Percentiles rank a stretch among this genome's conserved stretches.
These are phyloP conservation scores for Talinum fruticosum DNA, from an alignment of 148 eudicot species.

Conservation along the genomic window DNA sequence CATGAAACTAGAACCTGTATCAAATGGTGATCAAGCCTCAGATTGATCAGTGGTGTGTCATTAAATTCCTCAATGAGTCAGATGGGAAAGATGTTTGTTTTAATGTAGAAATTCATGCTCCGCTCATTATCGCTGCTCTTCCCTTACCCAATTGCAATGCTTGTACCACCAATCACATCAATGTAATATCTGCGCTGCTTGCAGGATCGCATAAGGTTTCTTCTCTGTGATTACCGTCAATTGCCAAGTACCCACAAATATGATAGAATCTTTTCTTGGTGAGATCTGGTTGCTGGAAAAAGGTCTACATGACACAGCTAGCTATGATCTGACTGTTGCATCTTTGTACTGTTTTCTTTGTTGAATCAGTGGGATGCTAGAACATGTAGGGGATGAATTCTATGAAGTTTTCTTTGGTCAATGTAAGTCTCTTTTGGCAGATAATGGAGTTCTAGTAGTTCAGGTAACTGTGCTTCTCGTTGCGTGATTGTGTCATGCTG, in stretches of 20 bases:
- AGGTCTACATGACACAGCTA: neutral
- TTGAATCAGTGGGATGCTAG: conserved; percentile 74
- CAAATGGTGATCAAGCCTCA: neutral
- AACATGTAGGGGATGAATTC: conserved; percentile 77
- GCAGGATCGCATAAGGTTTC: conserved; percentile 73
- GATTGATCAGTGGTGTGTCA: neutral
- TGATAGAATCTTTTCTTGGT: conserved; percentile 85
- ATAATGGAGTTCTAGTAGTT: conserved; percentile 67
- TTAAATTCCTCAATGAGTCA: neutral
- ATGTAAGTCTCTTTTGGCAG: conserved; percentile 63
- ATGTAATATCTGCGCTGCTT: neutral
- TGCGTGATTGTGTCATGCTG: neutral
- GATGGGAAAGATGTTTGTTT: neutral
- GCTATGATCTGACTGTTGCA: neutral
- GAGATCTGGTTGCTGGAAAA: conserved; percentile 9
- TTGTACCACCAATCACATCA: neutral
- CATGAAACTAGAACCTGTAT: neutral
- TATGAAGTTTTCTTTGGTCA: conserved; percentile 65
- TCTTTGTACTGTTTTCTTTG: neutral
- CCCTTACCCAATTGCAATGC: no score
- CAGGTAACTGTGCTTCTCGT: conserved; percentile 45
- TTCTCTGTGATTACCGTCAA: conserved; percentile 82
- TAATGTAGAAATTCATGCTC: neutral
- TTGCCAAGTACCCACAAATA: conserved; percentile 48
- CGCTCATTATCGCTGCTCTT: no score